Evolutionary conservation across 75 land plant genomes (phyloP).

Genomic region (Pinus taeda): DNA sequence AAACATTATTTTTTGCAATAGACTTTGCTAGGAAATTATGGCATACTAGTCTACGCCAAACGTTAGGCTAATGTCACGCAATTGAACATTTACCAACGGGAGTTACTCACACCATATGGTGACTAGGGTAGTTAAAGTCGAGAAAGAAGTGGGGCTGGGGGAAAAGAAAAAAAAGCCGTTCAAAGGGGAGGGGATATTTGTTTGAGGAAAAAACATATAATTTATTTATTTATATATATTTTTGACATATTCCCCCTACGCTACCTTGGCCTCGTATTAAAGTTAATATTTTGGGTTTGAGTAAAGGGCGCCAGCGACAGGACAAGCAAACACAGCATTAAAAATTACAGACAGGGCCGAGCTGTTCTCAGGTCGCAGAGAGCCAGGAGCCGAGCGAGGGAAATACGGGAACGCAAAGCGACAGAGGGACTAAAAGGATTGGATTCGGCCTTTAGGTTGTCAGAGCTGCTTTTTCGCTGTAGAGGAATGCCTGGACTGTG

Average conservation of each 20-base stretch:
- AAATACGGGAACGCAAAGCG: background rate
- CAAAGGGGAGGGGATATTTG: background rate
- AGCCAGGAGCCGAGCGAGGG: background rate
- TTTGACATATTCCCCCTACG: background rate
- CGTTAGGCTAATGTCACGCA: no score
- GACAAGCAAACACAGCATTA: background rate
- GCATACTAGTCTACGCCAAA: no score
- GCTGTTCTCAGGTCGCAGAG: background rate
- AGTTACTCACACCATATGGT: no score
- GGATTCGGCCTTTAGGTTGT: background rate
- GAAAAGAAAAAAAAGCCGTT: background rate
- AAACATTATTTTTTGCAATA: no score
- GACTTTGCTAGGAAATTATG: no score
- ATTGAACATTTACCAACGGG: no score
- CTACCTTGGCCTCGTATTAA: background rate
- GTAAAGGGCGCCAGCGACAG: background rate
- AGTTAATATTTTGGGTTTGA: background rate
- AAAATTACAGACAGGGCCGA: background rate
- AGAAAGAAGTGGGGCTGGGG: background rate
- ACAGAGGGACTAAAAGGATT: background rate
- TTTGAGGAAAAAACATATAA: background rate
- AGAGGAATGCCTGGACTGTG: background rate
- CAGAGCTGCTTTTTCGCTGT: background rate
- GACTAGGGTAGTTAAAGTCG: background rate
- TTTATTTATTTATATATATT: background rate